Base-by-base conservation (phyloP, 2,329 filamentous ascomycete genomes). In the Trichoderma semiorbis region DNA sequence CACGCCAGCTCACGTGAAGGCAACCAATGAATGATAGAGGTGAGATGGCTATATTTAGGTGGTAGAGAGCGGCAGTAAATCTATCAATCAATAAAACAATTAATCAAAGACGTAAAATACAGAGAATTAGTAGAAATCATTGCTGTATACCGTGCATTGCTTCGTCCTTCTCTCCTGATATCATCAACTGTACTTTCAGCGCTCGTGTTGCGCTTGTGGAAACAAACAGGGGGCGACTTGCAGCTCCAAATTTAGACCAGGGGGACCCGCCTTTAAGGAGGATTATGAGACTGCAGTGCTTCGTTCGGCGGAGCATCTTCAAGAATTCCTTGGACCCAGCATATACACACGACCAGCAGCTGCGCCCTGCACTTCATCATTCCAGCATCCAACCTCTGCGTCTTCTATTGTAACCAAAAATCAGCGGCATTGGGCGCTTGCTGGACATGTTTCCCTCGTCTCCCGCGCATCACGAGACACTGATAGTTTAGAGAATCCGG, bases 1-100 rank as follows among this genome's bases (percentile, higher is more conserved):
- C 55, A 74, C 73, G 74, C 74, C 74, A 74, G 69, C 58, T 74
- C 74, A 75, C 74, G 74, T 75, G 74, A 61, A 58, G 26, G 6
- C 4, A 5, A 24, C 47, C 47, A 53, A 53, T 12, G 47, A 24
- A 14, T 12, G 47, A 12, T 53, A 2, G 34, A 53, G 47, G 11
- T 53, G 47, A 53, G 47, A 24, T 53, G 47, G n/a, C 11, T 53
- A 12, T 53, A 24, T 14, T 21, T 53, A 5, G 11, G 21, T 6
- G 21, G 5, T 24, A 14, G 5, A 21, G 10, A 36, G 43, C n/a
- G 43, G 43, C n/a, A n/a, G 43, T n/a, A 47, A 21, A n/a, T 47
- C 0, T 11, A 47, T 47, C 7, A n/a, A 18, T 12, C 43, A 24
- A 24, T 3, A 3, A 6, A 3, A 24, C 24, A 7, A 53, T 7